Evolutionary conservation across 2,329 filamentous ascomycete genomes (phyloP), one percentile per base, ranked within the genome.

Genomic region (Huntiella moniliformis): DNA sequence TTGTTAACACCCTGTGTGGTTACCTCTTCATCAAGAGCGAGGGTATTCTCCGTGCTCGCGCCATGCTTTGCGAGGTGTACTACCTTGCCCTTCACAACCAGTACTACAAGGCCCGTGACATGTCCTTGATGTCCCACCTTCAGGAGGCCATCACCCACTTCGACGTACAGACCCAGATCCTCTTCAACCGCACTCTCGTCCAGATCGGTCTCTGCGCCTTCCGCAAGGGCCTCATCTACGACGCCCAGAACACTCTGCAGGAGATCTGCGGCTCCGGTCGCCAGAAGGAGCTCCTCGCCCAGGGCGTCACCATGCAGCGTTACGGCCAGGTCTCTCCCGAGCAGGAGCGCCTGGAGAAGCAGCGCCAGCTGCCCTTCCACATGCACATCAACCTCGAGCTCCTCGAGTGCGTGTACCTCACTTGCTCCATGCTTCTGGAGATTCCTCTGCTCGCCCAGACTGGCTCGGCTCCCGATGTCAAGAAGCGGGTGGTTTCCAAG

Each of bases 331-430:
- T 98, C 51, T 91, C 87, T 33, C 91, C 91, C 13, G 91, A 98
- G 66, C 91, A 98, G 65, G 91, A 98, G 68, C 83, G 88, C 54
- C 74, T 96, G 35, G 91, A 98, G 70, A 84, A 91, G 61, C 88
- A 96, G 67, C 80, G 91, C 56, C 91, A 98, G 67, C 74, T 98
- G 54, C 91, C 91, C 34, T 98, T 98, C 79, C 91, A 98, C 70
- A 95, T 98, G 86, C 91, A 98, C 73, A 98, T 98, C 71, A 98
- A 98, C 71, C 74, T 98, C 44, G 91, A 98, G 64, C 76, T 98
- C 46, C 75, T 98, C 35, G 91, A 98, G 68, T 96, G 91, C 59
- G 88, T 96, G 51, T 98, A 98, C 68, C 74, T 98, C 50, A 96
- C 91, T 43, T 96, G 88, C 70, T 95, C 86, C 66, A 98, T 98